A percentile compares a stretch with the other conserved stretches of the same genome.
Conservation (phyloP, 73 alveolate species). For the Stentor roeselii region DNA sequence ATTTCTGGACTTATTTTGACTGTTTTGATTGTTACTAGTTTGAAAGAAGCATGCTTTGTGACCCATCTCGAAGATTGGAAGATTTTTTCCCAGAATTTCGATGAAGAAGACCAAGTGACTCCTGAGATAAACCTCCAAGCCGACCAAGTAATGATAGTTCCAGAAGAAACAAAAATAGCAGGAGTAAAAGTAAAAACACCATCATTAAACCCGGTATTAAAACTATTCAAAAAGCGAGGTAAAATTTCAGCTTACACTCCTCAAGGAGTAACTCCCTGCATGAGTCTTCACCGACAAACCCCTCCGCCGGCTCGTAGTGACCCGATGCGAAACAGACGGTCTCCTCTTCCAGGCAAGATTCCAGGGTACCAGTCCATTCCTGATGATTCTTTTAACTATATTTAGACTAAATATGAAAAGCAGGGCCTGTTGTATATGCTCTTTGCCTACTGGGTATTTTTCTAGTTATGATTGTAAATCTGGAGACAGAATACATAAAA, state of each 20-base stretch:
- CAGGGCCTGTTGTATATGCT: too few relatives aligned
- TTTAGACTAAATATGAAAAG: too few relatives aligned
- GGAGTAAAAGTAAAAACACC: background rate
- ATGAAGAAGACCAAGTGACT: background rate
- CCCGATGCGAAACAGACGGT: background rate
- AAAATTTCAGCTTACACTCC: slow-evolving; percentile 3
- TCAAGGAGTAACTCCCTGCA: background rate
- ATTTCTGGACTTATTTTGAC: background rate
- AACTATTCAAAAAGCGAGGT: background rate
- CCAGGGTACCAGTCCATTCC: background rate
- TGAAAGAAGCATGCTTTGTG: slow-evolving; percentile 11
- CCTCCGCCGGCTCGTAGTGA: background rate
- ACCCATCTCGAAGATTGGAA: background rate
- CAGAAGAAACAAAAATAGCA: background rate
- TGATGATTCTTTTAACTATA: background rate
- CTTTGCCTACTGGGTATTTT: too few relatives aligned
- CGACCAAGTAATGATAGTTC: background rate
- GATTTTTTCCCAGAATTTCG: background rate
- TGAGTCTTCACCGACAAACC: background rate
- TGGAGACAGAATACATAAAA: too few relatives aligned
- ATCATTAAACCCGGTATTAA: background rate
- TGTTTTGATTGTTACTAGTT: background rate
- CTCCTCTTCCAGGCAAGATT: background rate
- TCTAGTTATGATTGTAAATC: too few relatives aligned
- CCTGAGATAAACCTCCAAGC: background rate